phyloP scores from a whole-genome alignment of 805 yeast species.

The Candida chauliodis region DNA sequence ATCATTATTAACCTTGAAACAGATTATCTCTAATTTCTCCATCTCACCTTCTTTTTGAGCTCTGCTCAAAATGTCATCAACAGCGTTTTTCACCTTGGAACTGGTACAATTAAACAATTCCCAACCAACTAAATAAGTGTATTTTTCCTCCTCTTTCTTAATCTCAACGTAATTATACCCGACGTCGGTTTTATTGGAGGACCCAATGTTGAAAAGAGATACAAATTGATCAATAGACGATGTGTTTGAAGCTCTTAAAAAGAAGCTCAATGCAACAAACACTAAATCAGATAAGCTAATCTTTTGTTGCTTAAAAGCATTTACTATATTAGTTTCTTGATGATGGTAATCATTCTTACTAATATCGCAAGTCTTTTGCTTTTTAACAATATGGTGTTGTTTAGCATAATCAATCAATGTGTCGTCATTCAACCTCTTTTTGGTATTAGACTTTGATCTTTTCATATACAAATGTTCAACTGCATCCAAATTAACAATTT shows the following conservation, averaged over 20 bases:
- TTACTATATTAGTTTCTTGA: background rate
- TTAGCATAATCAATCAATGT: constrained; percentile 1
- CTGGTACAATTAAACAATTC: background rate
- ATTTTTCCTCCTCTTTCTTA: background rate
- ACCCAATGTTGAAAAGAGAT: background rate
- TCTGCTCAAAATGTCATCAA: background rate
- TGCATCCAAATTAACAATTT: constrained; percentile 1
- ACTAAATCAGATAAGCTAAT: background rate
- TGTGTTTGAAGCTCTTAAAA: constrained; percentile 1
- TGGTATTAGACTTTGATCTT: constrained; percentile 1
- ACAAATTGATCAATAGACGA: constrained; percentile 1
- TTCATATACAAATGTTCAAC: constrained; percentile 1
- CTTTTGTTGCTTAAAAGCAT: background rate
- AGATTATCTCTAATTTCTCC: background rate
- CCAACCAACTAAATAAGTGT: constrained; percentile 2
- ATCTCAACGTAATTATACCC: background rate
- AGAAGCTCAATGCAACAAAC: background rate
- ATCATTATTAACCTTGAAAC: background rate
- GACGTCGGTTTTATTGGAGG: background rate
- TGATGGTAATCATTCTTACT: constrained; percentile 3
- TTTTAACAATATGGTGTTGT: constrained; percentile 3
- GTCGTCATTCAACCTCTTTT: constrained; percentile 1
- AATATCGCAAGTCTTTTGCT: background rate
- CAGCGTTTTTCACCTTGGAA: background rate
- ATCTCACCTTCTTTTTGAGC: background rate